These are phyloP conservation scores for Ceratocystiopsis brevicomis DNA, from an alignment of 2,329 filamentous ascomycete species.

Conservation along the genomic window DNA sequence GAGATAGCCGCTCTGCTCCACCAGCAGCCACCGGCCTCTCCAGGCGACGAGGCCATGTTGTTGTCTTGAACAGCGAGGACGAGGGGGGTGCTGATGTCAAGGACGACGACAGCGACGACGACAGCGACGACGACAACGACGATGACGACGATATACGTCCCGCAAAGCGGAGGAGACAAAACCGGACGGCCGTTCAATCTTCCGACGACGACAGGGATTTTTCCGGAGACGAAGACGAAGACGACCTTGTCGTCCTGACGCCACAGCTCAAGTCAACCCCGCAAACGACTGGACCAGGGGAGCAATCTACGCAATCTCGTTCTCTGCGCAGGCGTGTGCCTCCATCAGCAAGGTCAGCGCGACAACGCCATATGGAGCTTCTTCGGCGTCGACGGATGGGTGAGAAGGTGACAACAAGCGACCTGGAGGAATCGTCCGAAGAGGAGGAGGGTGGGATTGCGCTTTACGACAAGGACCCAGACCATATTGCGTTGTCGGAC, in stretches of 20 bases:
- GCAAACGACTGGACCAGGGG: no score
- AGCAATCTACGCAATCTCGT: neutral
- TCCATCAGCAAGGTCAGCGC: conserved; percentile 2
- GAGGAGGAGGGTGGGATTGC: conserved; percentile 7
- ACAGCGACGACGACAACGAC: neutral
- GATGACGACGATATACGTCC: conserved; percentile 4
- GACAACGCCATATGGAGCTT: conserved; percentile 14
- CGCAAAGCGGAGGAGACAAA: conserved; percentile 2
- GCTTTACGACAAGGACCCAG: conserved; percentile 16
- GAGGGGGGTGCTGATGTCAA: neutral
- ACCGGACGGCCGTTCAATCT: neutral
- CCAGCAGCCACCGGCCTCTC: no score
- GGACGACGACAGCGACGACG: neutral
- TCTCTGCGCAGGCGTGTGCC: neutral
- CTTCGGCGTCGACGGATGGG: conserved; percentile 14
- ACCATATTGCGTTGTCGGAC: conserved; percentile 13
- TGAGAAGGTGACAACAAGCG: conserved; percentile 12
- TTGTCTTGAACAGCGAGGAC: neutral
- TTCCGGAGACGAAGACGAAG: neutral
- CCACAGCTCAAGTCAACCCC: neutral
- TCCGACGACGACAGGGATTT: no score
- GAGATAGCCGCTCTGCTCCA: no score
- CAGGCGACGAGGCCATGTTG: neutral
- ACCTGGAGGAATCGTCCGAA: conserved; percentile 2
- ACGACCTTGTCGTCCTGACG: neutral